Evolutionary conservation across 306 rosid genomes (phyloP), one percentile per base, ranked within the genome.

Genomic region (Acacia acuminata): DNA sequence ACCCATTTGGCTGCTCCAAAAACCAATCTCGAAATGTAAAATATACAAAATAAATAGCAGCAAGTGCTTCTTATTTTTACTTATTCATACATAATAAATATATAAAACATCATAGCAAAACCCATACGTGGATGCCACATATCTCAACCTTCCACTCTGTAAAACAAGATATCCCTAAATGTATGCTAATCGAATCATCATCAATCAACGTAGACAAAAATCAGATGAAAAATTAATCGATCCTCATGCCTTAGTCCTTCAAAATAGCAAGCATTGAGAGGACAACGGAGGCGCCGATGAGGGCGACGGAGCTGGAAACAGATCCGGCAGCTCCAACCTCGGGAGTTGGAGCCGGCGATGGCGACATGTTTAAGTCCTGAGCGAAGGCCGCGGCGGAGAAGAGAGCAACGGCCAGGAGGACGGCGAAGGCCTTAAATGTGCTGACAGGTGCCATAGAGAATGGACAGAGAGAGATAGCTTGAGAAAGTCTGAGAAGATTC

Each of bases 291-390:
- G 82, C 76, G 42, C 34, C 77, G 53, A 87, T 44, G 79, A 82
- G 34, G 20, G 86, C 82, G 32, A 83, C 70, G 1, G 89, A 87
- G 64, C 70, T 32, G 5, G 82, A 72, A 0, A 44, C 75, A 27
- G 82, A 63, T 30, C 53, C 45, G 5, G 91, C 85, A 0, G 88
- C 84, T 76, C 90, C 93, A 30, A 44, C 76, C 2, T 79, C 79
- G 0, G 65, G 77, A 5, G 27, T 24, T 7, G 86, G 90, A 0
- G 81, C 53, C 6, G 88, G 45, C 20, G 71, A 66, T 0, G 71
- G 88, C 1, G 79, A 79, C 4, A 27, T 10, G 68, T 27, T 14
- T 7, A 61, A 19, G 1, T 82, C 87, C 67, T 88, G 91, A 7
- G 87, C 91, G 20, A 79, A 53, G 2, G 63, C 86, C 7, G 63